These are phyloP conservation scores for Eucalyptus leucophloia DNA, from an alignment of 345 rosid species.

Conservation along the genomic window DNA sequence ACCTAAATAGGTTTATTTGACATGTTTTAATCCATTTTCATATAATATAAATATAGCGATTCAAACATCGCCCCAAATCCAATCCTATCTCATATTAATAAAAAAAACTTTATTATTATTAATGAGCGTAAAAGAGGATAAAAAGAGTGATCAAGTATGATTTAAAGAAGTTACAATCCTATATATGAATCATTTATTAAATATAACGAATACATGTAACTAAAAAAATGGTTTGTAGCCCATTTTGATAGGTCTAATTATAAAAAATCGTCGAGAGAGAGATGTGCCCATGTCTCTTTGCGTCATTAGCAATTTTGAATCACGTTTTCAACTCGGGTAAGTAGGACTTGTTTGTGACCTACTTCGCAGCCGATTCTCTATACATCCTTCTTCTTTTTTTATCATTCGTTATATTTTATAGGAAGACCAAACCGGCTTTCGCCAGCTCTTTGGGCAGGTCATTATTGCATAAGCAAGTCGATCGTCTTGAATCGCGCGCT, in stretches of 20 bases:
- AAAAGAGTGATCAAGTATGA: neutral
- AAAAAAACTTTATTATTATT: too few species aligned
- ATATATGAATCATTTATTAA: too few species aligned
- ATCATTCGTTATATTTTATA: too few species aligned
- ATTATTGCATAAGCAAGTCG: neutral
- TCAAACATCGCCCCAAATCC: too few species aligned
- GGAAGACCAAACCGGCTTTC: neutral
- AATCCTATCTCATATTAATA: accelerated
- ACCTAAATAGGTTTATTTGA: too few species aligned
- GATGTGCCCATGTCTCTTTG: neutral
- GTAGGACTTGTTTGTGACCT: neutral
- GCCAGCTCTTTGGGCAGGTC: neutral
- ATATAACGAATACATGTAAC: too few species aligned
- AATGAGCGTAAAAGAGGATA: too few species aligned
- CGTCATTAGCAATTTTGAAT: neutral
- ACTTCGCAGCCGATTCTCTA: neutral
- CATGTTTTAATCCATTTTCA: too few species aligned
- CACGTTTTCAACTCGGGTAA: neutral
- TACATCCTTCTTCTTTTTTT: too few species aligned
- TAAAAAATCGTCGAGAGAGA: neutral
- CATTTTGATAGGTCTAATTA: neutral
- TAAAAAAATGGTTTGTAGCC: accelerated
- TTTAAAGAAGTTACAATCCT: too few species aligned
- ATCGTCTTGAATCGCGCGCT: neutral
- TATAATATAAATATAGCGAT: too few species aligned